These are phyloP conservation scores for Durusdinium trenchii DNA, from an alignment of 73 alveolate species.

Conservation along the genomic window DNA sequence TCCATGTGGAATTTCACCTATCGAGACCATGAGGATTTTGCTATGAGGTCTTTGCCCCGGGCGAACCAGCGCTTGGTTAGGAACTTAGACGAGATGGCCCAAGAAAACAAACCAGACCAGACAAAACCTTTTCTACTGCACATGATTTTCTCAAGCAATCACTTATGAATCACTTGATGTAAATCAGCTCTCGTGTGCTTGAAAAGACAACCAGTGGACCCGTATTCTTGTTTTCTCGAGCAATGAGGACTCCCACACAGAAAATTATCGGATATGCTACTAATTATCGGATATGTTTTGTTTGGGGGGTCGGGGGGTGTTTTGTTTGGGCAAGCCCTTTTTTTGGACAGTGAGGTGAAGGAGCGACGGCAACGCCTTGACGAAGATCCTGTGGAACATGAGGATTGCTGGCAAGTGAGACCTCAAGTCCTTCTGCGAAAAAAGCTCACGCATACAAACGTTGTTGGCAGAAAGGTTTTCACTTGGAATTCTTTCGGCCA, in stretches of 20 bases:
- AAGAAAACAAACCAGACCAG: background rate
- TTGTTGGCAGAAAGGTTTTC: background rate
- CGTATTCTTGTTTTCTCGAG: no score
- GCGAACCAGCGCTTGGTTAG: conserved; percentile 96
- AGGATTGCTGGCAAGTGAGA: conserved; percentile 7
- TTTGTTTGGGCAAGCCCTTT: background rate
- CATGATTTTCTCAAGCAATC: background rate
- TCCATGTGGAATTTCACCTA: background rate
- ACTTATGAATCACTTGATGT: no score
- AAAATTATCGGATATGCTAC: no score
- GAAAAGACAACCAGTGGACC: no score
- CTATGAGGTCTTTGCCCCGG: conserved; percentile 96
- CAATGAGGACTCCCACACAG: no score
- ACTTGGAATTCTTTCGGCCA: no score
- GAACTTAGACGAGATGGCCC: background rate
- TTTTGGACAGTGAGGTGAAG: background rate
- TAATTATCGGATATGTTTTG: no score
- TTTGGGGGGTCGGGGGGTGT: no score
- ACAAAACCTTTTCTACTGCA: background rate
- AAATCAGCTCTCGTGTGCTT: no score
- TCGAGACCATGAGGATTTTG: background rate
- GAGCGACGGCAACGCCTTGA: conserved; percentile 93
- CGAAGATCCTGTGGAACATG: conserved; percentile 96
- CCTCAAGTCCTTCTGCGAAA: background rate
- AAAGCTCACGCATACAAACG: background rate